Percentiles rank a stretch among this genome's conserved stretches.
Evolutionary conservation across 768 basidiomycete species (phyloP).

Genomic region (Lanmaoa rubissima): DNA sequence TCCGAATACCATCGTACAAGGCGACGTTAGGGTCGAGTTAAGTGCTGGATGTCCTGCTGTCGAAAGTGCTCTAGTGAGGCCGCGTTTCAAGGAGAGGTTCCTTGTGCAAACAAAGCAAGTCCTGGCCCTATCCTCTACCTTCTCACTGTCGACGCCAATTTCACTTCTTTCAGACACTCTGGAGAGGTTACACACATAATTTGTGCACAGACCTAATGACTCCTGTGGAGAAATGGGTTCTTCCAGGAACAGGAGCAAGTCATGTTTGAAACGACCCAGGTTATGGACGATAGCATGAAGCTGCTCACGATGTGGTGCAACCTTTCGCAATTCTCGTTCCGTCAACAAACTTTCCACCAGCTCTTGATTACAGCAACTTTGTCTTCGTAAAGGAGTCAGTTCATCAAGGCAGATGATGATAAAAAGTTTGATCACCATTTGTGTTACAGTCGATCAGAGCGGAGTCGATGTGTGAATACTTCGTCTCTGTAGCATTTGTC

Average conservation of each 20-base stretch:
- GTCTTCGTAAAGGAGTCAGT: no score
- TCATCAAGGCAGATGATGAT: no score
- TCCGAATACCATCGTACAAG: not conserved
- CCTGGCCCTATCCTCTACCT: not conserved
- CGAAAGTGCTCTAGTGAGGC: not conserved
- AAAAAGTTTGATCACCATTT: no score
- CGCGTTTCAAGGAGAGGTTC: not conserved
- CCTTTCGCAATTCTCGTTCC: no score
- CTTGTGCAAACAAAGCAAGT: not conserved
- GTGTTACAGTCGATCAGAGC: not conserved
- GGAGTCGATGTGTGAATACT: conserved; percentile 8
- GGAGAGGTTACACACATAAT: not conserved
- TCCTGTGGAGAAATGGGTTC: no score
- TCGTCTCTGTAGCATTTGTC: conserved; percentile 2
- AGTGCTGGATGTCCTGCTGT: not conserved
- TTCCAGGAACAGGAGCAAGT: no score
- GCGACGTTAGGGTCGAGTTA: not conserved
- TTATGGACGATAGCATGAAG: not conserved
- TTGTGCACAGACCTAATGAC: not conserved
- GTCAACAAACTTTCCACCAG: no score
- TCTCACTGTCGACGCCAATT: not conserved
- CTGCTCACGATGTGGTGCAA: no score
- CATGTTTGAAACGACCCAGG: not conserved
- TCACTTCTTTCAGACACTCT: not conserved
- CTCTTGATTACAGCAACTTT: no score